These are phyloP conservation scores for Plantago elongata DNA, from an alignment of 257 asterid species.

Conservation along the genomic window DNA sequence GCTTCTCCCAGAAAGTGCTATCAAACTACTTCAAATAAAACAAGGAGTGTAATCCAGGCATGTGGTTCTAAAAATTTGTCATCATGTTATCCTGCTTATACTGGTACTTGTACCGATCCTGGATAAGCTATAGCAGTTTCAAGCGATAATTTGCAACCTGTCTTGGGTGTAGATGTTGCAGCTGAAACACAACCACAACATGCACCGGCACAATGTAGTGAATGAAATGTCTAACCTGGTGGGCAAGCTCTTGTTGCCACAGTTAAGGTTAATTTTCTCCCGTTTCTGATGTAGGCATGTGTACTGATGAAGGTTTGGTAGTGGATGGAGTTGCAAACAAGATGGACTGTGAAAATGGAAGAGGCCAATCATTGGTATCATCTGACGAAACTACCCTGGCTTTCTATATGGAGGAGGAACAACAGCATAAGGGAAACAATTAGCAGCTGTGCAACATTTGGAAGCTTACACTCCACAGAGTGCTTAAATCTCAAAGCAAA, in stretches of 20 bases:
- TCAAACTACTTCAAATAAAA: constrained; percentile 23
- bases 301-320: constrained; percentile 20
- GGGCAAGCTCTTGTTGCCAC: constrained; percentile 18
- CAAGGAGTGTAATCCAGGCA: constrained; percentile 18
- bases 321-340: constrained; percentile 19
- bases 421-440: constrained; percentile 21
- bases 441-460: constrained; percentile 17
- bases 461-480: constrained; percentile 25
- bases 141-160: constrained; percentile 21
- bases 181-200: constrained; percentile 29
- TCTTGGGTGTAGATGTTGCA: constrained; percentile 27
- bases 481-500: constrained; percentile 19
- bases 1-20: constrained; percentile 10
- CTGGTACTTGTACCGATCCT: constrained; percentile 13
- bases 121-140: constrained; percentile 25
- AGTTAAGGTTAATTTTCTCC: constrained; percentile 1
- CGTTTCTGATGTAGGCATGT: constrained; percentile 18
- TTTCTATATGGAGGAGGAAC: constrained; percentile 21
- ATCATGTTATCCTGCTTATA: constrained; percentile 21
- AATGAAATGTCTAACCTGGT: constrained; percentile 16
- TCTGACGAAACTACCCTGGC: constrained; percentile 19
- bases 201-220: constrained; percentile 23
- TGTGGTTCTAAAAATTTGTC: constrained; percentile 15
- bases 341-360: constrained; percentile 12
- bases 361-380: constrained; percentile 21